Base-by-base conservation (phyloP, 805 yeast species). In the Yueomyces sinensis region DNA sequence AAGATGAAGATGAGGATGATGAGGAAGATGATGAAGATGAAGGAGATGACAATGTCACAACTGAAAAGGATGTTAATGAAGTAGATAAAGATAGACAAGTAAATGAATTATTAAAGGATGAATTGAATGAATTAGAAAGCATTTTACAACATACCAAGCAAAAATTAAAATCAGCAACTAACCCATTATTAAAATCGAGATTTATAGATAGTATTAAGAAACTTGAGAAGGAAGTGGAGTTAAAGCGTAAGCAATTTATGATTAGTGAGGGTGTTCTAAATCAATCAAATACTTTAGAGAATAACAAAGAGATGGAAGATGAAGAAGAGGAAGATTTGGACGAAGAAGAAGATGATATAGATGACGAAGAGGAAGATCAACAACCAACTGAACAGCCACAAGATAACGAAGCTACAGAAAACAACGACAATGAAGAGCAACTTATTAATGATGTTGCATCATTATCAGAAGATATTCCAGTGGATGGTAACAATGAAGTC, bases 111-210 rank as follows among this genome's bases (percentile, higher is more conserved):
- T 62, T 91, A 37, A 74, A 72, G 40, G 97, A 89, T 56, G 96
- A 87, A 54, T 76, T 91, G 37, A 60, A 66, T 5, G 98, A 91
- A 49, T 65, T 91, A 40, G 86, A 82, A 51, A 47, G 68, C 13
- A 86, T 89, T 0, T 78, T 91, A 34, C 73, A 68, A 36, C 78
- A 76, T 46, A 87, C 89, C 49, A 74, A 73, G 52, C 66, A 66
- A 31, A 86, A 82, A 46, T 70, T 83, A 32, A 72, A 68, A 16
- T 75, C 76, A 43, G 86, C 87, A 14, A 65, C 75, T 3, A 84
- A 84, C 51, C 87, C 89, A 45, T 78, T 89, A 59, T 68, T 91
- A 73, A 75, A 78, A 50, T 81, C 78, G 56, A 77, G 96, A 60
- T 82, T 87, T 53, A 68, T 77, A 46, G 91, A 81, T 43, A 86